Conservation (phyloP, 202 grass and related monocot genomes). For the Schoenoplectus triqueter region DNA sequence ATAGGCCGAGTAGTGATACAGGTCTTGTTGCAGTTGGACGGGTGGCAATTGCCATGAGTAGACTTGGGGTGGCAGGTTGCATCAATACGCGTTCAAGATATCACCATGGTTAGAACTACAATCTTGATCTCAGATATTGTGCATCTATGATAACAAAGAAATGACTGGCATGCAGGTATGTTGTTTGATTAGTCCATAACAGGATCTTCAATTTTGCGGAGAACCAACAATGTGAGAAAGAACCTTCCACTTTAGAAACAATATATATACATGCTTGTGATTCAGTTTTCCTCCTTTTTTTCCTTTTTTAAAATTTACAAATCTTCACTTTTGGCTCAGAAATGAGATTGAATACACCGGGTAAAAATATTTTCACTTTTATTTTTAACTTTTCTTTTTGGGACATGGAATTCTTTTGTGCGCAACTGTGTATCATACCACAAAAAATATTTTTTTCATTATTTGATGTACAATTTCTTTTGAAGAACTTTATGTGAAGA, state of each 20-base stretch:
- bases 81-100: constrained; percentile 33
- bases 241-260: background rate
- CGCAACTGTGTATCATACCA: constrained; percentile 31
- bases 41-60: constrained; percentile 44
- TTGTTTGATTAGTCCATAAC: constrained; percentile 9
- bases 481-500: constrained; percentile 26
- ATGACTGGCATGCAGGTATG: background rate
- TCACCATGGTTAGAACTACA: constrained; percentile 32
- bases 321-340: constrained; percentile 35
- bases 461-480: constrained; percentile 34
- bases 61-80: constrained; percentile 33
- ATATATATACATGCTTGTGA: constrained; percentile 14
- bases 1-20: constrained; percentile 35
- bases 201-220: constrained; percentile 17
- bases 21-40: constrained; percentile 29
- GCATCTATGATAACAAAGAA: constrained; percentile 8
- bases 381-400: constrained; percentile 31
- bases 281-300: constrained; percentile 16
- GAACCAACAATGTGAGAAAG: constrained; percentile 1
- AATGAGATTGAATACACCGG: constrained; percentile 28
- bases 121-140: background rate
- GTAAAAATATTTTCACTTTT: constrained; percentile 16
- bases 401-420: constrained; percentile 34
- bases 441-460: constrained; percentile 37
- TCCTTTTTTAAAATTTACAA: constrained; percentile 24